Base-by-base conservation (phyloP, 257 asterid genomes). In the Gardenia jasminoides region DNA sequence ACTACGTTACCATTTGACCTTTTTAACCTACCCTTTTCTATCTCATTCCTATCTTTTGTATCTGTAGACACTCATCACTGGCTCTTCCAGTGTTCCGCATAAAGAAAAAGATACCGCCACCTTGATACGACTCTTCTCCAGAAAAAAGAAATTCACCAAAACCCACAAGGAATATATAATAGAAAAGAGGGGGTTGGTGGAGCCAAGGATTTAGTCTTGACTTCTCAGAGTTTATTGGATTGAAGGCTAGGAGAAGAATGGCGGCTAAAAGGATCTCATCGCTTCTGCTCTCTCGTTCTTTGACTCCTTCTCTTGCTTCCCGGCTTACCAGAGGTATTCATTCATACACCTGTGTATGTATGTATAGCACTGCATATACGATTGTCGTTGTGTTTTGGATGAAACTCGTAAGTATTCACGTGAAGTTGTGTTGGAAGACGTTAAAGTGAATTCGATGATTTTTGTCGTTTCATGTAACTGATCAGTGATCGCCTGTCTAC, bases 201-300 rank as follows among this genome's bases (percentile, higher is more conserved):
- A 46, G 13, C 50, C 8, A 46, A 3, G 50, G 7, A 36, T 36
- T 3, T 36, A 36, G 41, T 36, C 41, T 36, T 36, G 41, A 36
- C 41, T 36, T 36, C 41, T 36, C 41, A 36, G 41, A 36, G 41
- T 36, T 36, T 36, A 36, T 36, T 36, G 41, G 41, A 36, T 36
- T 36, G 41, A 36, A 36, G 41, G 41, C 41, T 36, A 36, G 41
- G 41, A 36, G 41, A 36, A 36, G 41, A 72, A 92, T 92, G 97
- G 96, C 98, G 11, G 77, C 90, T 82, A 88, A 90, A 67, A 85
- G 96, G 77, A 84, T 92, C 83, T 82, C 97, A 26, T 90, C 94
- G 17, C 91, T 90, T 54, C 68, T 36, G 41, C 41, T 90, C 81
- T 65, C 91, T 81, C 96, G 97, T 41, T 79, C 86, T 52, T 65